Evolutionary conservation across 1,284 basidiomycete genomes (phyloP).

Genomic region (Trichosporon sp.): DNA sequence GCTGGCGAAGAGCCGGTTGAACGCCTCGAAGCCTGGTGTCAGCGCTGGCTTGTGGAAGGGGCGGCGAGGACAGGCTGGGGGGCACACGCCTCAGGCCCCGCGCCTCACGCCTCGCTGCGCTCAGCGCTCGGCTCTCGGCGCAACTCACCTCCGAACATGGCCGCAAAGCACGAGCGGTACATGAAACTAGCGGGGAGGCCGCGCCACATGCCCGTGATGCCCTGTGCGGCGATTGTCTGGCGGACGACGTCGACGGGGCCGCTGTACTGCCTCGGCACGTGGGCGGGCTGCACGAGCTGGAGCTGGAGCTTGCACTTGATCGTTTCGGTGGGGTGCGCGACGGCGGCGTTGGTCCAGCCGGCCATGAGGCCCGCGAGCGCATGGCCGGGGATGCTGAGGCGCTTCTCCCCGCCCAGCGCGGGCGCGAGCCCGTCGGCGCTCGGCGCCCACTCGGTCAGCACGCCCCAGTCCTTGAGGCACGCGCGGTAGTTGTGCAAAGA

Average conservation of each 20-base stretch:
- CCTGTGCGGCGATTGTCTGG: constrained; percentile 41
- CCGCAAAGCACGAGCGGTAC: constrained; percentile 45
- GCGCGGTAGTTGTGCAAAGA: constrained; percentile 50
- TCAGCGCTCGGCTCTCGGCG: no score
- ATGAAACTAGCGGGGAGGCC: constrained; percentile 46
- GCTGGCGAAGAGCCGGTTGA: constrained; percentile 45
- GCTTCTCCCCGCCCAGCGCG: constrained; percentile 1
- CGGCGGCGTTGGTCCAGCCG: constrained; percentile 46
- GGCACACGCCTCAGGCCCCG: no score
- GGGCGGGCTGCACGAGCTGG: constrained; percentile 37
- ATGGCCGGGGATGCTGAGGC: constrained; percentile 45
- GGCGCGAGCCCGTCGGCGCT: constrained; percentile 3
- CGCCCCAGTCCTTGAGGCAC: constrained; percentile 37
- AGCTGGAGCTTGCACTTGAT: constrained; percentile 51
- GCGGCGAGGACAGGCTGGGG: no score
- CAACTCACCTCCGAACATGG: constrained; percentile 49
- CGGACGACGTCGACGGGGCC: constrained; percentile 47
- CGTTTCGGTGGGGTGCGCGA: constrained; percentile 50
- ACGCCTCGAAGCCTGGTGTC: constrained; percentile 45
- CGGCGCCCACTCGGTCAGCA: constrained; percentile 32
- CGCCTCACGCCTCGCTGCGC: neutral
- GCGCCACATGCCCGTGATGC: constrained; percentile 46
- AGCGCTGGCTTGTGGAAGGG: neutral
- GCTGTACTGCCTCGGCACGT: constrained; percentile 34
- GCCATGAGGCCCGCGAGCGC: constrained; percentile 45